Evolutionary conservation across 208 protist genomes (phyloP).

Genomic region (Phytomonas sp.): DNA sequence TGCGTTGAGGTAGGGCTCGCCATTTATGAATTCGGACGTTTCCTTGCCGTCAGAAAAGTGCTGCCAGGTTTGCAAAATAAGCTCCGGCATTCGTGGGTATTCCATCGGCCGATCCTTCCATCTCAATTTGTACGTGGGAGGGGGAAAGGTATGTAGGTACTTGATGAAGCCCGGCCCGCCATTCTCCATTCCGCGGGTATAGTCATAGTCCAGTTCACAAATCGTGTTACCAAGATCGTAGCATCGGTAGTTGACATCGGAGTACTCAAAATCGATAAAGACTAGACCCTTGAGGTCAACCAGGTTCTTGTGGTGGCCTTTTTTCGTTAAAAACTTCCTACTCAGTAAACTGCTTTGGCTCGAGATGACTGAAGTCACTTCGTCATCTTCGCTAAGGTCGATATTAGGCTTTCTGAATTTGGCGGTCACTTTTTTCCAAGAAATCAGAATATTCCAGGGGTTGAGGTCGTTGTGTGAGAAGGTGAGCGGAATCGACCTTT

Average conservation of each 20-base stretch:
- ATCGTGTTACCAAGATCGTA: conserved; percentile 79
- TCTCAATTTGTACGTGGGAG: conserved; percentile 24
- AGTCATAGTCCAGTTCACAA: conserved; percentile 83
- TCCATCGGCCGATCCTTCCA: conserved; percentile 49
- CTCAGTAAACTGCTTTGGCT: conserved; percentile 37
- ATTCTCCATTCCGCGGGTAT: conserved; percentile 57
- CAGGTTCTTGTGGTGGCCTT: conserved; percentile 53
- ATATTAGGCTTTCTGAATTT: conserved; percentile 16
- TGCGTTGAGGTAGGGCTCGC: neutral
- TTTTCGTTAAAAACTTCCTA: conserved; percentile 56
- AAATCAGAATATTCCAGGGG: conserved; percentile 72
- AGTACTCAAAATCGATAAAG: conserved; percentile 86
- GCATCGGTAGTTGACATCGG: conserved; percentile 78
- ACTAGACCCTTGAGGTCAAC: conserved; percentile 66
- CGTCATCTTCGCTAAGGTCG: conserved; percentile 31
- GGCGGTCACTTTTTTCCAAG: conserved; percentile 42
- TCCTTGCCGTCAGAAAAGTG: conserved; percentile 6
- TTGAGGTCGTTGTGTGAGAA: conserved; percentile 84
- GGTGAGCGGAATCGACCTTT: conserved; percentile 39
- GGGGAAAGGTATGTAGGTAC: conserved; percentile 54
- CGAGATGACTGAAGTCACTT: conserved; percentile 35
- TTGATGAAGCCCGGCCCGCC: conserved; percentile 76
- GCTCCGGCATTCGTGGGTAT: conserved; percentile 65
- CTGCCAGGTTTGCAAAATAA: conserved; percentile 59
- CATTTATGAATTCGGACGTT: conserved; percentile 9